Evolutionary conservation across 2,329 filamentous ascomycete genomes (phyloP), one percentile per base, ranked within the genome.

Genomic region (Penicillium concentricum): DNA sequence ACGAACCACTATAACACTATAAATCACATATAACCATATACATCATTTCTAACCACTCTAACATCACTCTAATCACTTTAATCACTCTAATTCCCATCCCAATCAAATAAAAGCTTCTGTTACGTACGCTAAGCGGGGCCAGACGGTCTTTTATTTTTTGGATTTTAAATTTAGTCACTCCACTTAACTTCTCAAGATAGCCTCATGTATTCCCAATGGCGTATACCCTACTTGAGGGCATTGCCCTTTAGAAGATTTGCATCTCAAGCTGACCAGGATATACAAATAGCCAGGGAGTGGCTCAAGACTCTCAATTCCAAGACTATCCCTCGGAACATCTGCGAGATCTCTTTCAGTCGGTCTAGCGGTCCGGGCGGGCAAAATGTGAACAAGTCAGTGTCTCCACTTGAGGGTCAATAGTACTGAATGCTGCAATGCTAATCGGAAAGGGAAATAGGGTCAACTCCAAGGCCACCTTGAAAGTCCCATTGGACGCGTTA

Each of bases 281-380:
- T 66, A 41, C 60, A 67, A 44, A 72, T 75, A 37, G 84, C 84
- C 15, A 79, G 84, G 53, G 71, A 76, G 65, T 88, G 85, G 85
- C 79, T 87, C 46, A 74, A 76, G 42, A 73, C 74, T 43, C 78
- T 86, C 61, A 75, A 81, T 69, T 70, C 79, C 54, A 78, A 81
- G 15, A 79, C 81, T 15, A 81, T 87, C 54, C 83, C 85, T 26
- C 79, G 77, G 54, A 76, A 76, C 61, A 77, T 87, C 56, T 80
- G 83, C 65, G 79, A 85, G 59, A 69, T 87, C 61, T 83, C 79
- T 47, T 88, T 86, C 70, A 86, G 83, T 68, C 79, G 85, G 56
- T 86, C 85, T 3, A 85, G 84, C 51, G 85, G 85, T 4, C 85
- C 85, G 18, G 85, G 85, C 49, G 85, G 85, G 12, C 85, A 88